Conservation (phyloP, 2,329 filamentous ascomycete genomes). For the Monosporascus sp. region DNA sequence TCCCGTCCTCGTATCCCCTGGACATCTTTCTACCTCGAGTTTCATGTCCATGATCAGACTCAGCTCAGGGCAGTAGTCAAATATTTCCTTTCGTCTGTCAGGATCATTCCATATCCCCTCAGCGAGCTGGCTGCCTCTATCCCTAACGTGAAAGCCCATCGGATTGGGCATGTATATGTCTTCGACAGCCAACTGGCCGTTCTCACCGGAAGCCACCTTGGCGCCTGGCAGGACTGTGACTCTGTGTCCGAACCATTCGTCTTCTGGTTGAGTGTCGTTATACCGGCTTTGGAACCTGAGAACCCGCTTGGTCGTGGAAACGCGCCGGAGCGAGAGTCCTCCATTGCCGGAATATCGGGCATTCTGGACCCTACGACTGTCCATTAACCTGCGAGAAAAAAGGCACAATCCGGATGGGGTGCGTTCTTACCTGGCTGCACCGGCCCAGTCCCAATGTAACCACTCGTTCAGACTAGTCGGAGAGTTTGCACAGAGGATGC, state of each 20-base stretch:
- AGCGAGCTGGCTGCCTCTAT: conserved; percentile 35
- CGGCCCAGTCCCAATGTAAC: conserved; percentile 50
- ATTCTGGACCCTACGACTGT: conserved; percentile 25
- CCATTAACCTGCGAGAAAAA: neutral
- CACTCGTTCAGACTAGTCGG: conserved; percentile 46
- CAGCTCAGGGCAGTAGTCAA: conserved; percentile 52
- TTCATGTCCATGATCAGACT: conserved; percentile 53
- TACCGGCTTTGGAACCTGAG: conserved; percentile 44
- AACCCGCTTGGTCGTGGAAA: conserved; percentile 44
- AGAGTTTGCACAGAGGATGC: conserved; percentile 50
- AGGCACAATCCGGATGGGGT: neutral
- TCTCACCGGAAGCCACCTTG: conserved; percentile 35
- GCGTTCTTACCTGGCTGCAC: conserved; percentile 38
- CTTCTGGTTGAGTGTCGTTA: conserved; percentile 46
- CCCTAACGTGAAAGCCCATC: conserved; percentile 49
- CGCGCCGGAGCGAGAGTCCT: conserved; percentile 47
- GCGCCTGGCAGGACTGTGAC: conserved; percentile 42
- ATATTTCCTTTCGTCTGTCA: conserved; percentile 38
- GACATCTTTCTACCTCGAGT: conserved; percentile 42
- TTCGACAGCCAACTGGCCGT: conserved; percentile 43
- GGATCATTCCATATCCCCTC: conserved; percentile 42
- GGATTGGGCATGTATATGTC: conserved; percentile 42
- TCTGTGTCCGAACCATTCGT: conserved; percentile 49
- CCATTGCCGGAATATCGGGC: conserved; percentile 47
- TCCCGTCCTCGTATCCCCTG: conserved; percentile 24